Base-by-base conservation (phyloP, 2,329 filamentous ascomycete species). In the Aspergillus phoenicis region DNA sequence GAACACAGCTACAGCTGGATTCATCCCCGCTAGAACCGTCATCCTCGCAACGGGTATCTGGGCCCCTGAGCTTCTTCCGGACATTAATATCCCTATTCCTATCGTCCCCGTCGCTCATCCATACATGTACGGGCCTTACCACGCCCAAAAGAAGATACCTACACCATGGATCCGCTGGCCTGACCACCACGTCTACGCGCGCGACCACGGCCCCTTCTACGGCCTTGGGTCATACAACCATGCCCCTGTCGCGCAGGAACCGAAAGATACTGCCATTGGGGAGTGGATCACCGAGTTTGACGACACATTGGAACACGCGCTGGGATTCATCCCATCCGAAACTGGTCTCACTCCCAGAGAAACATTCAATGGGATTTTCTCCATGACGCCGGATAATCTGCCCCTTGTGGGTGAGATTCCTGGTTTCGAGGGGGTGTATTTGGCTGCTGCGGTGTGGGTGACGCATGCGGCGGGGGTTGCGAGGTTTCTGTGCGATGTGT, bases 151-250 rank as follows among this genome's bases (percentile, higher is more conserved):
- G 38, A 33, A 63, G 20, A 67, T 45, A 7, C 66, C 66, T n/a
- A 58, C 60, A 8, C 74, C 74, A 17, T 77, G 72, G 51, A 67
- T 77, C n/a, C 66, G 75, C 52, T 77, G 73, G 71, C 71, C 73
- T 8, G 75, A 77, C 38, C 62, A 70, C 45, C 71, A 72, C 11
- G 73, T 74, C 28, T 77, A 77, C 57, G 71, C 72, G 8, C 67
- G 75, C 28, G 72, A 76, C 17, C 74, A 76, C 22, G 74, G 74
- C 15, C 56, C 61, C 6, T 67, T 64, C 20, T 72, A 75, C 53
- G 75, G 75, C 0, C 58, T 77, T 10, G 74, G 75, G 8, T 71
- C 69, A 8, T 77, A 77, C 57, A 63, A 74, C 15, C 75, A 76
- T 54, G 33, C 63, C 3, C 71, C 73, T 1, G 54, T 70, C 15